Evolutionary conservation across 1,284 basidiomycete genomes (phyloP).

Genomic region (Cryptococcus sp.): DNA sequence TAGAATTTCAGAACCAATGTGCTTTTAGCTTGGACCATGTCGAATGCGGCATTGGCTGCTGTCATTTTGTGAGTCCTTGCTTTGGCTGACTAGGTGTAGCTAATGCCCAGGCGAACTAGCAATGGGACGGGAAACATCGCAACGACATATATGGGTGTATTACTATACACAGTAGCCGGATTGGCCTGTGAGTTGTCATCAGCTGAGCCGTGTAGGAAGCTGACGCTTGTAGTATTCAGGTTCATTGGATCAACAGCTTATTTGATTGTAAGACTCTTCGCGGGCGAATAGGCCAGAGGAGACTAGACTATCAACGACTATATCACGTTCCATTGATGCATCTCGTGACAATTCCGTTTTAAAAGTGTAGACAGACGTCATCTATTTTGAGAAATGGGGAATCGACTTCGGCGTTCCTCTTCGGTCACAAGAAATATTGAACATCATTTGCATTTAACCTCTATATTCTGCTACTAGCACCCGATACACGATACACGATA

Average conservation of each 20-base stretch:
- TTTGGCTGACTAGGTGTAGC: background rate
- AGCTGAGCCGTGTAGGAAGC: background rate
- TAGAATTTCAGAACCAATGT: constrained; percentile 75
- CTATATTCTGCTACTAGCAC: background rate
- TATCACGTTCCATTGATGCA: background rate
- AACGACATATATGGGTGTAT: constrained; percentile 45
- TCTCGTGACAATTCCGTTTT: no score
- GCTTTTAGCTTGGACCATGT: constrained; percentile 74
- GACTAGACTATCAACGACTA: no score
- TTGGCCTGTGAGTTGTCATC: constrained; percentile 64
- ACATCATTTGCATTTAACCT: background rate
- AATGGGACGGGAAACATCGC: constrained; percentile 28
- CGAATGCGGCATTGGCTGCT: constrained; percentile 72
- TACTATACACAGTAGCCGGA: constrained; percentile 66
- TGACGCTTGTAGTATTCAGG: constrained; percentile 56
- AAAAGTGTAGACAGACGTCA: no score
- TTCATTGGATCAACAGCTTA: constrained; percentile 75
- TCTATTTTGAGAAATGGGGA: background rate
- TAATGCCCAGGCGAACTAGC: constrained; percentile 29
- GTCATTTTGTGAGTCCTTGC: constrained; percentile 58
- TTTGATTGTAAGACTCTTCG: constrained; percentile 73
- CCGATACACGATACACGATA: background rate
- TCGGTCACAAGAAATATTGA: background rate
- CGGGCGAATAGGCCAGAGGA: constrained; percentile 60
- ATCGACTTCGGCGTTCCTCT: background rate